Base-by-base conservation (phyloP, 805 yeast genomes). In the Hanseniaspora lachancei region DNA sequence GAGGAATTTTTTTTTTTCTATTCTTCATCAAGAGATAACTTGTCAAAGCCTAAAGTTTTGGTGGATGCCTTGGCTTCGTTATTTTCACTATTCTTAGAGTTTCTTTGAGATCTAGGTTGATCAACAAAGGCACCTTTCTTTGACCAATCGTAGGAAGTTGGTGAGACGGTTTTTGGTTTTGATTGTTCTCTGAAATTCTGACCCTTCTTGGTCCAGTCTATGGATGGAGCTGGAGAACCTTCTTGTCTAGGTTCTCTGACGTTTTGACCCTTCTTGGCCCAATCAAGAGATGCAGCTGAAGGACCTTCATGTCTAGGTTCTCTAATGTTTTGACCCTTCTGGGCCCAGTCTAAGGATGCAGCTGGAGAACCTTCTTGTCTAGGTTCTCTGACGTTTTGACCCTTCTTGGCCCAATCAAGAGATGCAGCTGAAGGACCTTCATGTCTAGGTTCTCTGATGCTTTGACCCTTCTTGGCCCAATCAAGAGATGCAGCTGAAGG, bases 401-500 rank as follows among this genome's bases (percentile, higher is more conserved):
- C 55, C 15, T 36, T 51, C 32, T 51, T 35, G 27, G 55, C 43
- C 55, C 55, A 51, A 21, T 51, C 55, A 2, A 50, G 2, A 13
- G 54, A 21, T 23, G 41, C 38, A 2, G 41, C 32, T 24, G 55
- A 9, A 16, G 34, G 35, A 42, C 48, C 42, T 6, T 29, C 39
- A 5, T 34, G 9, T 46, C 38, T 46, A 8, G 21, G 39, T 32
- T 46, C 39, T 46, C 39, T 51, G 21, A 50, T 47, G 15, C 42
- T 50, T 21, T 47, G 36, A 35, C 55, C 55, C 43, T 51, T 51
- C 36, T 43, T 32, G 20, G 43, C 23, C 55, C 55, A 51, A 18
- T 51, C 55, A 2, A 51, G 5, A 6, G 48, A 23, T 16, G 41
- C 2, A 21, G 54, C 47, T 32, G 47, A 24, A 41, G 55, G 38